phyloP scores from a whole-genome alignment of 495 filamentous ascomycete species.

The Lasiosphaeria hispida region DNA sequence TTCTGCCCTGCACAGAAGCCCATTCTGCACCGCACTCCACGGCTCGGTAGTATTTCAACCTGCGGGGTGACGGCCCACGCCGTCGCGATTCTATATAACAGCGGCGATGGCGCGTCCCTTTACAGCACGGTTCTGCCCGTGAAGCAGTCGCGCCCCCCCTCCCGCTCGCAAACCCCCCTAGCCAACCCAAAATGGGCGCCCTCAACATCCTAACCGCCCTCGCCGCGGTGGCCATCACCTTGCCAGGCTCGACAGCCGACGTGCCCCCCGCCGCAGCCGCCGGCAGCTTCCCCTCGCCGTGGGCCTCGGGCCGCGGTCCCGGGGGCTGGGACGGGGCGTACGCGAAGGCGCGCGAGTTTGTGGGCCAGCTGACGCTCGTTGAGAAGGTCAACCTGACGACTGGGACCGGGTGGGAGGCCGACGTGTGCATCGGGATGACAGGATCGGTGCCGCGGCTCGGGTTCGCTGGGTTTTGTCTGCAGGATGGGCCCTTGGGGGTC shows the following conservation, averaged over 20 bases:
- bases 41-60: too few species aligned
- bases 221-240: background rate
- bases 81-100: too few species aligned
- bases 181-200: too few species aligned
- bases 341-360: conserved; percentile 69
- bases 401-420: conserved; percentile 69
- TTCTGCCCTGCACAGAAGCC: background rate
- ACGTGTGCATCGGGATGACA: conserved; percentile 73
- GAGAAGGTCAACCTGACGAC: conserved; percentile 89
- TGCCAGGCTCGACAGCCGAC: conserved; percentile 13
- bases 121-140: too few species aligned
- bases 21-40: too few species aligned
- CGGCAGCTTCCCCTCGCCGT: conserved; percentile 73
- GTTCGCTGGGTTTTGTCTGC: conserved; percentile 48
- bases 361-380: conserved; percentile 69
- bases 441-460: conserved; percentile 49
- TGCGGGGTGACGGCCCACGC: too few species aligned
- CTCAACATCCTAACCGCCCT: conserved; percentile 2
- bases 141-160: too few species aligned
- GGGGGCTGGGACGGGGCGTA: conserved; percentile 75
- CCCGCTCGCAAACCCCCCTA: too few species aligned
- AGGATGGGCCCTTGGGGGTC: conserved; percentile 51
- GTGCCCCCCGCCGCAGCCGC: conserved; percentile 33
- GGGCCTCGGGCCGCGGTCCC: conserved; percentile 54
- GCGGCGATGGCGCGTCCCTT: too few species aligned